Percentiles rank a stretch among this genome's conserved stretches.
phyloP scores from a whole-genome alignment of 352 stramenopile species.

The Pythium sukuiense region DNA sequence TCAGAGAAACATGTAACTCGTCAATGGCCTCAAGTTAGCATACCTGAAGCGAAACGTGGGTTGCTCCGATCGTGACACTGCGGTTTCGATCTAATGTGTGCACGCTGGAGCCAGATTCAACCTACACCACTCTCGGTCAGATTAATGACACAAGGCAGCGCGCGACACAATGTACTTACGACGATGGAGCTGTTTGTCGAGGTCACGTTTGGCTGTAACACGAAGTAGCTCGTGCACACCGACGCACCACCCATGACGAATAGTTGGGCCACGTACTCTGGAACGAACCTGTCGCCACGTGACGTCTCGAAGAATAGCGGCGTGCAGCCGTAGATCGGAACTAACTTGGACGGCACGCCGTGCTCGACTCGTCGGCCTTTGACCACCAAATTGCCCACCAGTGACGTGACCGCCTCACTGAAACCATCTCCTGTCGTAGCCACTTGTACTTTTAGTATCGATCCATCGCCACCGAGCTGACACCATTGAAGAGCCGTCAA shows the following conservation, averaged over 20 bases:
- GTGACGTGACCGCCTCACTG: background rate
- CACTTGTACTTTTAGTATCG: conserved; percentile 52
- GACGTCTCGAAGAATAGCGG: conserved; percentile 62
- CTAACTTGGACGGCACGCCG: conserved; percentile 48
- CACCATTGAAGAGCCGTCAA: conserved; percentile 59
- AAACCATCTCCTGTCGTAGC: background rate
- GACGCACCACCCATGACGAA: conserved; percentile 69
- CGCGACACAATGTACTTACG: conserved; percentile 2
- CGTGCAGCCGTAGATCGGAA: conserved; percentile 78
- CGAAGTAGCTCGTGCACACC: conserved; percentile 52
- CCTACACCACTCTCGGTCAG: background rate
- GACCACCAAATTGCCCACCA: conserved; percentile 49
- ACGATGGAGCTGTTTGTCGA: conserved; percentile 30
- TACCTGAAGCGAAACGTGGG: conserved; percentile 29
- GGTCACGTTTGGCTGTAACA: conserved; percentile 33
- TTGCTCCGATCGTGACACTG: conserved; percentile 17
- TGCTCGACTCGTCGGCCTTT: conserved; percentile 58
- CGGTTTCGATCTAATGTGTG: conserved; percentile 19
- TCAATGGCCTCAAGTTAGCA: background rate
- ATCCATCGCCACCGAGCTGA: conserved; percentile 75
- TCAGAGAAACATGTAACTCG: too few species aligned
- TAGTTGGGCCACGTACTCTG: conserved; percentile 51
- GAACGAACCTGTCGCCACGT: conserved; percentile 51
- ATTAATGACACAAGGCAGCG: background rate
- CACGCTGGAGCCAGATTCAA: conserved; percentile 24